phyloP scores from a whole-genome alignment of 2,329 filamentous ascomycete species.

The Venturia oleaginea region DNA sequence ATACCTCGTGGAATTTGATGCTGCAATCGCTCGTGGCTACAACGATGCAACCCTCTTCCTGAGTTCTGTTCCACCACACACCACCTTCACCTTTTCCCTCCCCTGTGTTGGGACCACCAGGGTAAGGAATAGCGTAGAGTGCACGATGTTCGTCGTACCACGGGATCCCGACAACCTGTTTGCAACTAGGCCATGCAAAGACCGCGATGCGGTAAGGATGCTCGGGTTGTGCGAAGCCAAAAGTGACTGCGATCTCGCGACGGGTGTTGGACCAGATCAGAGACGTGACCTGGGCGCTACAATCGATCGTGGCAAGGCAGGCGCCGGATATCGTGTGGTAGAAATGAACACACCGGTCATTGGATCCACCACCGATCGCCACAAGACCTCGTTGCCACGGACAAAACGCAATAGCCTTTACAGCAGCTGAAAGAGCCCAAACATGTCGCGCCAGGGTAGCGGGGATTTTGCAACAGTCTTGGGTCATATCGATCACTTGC shows the following conservation, averaged over 20 bases:
- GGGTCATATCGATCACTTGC: constrained; percentile 3
- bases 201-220: constrained; percentile 84
- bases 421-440: constrained; percentile 74
- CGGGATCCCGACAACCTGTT: constrained; percentile 73
- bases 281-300: constrained; percentile 86
- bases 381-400: constrained; percentile 84
- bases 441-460: constrained; percentile 49
- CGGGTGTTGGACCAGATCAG: constrained; percentile 82
- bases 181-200: constrained; percentile 89
- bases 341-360: constrained; percentile 94
- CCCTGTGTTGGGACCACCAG: constrained; percentile 46
- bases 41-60: constrained; percentile 73
- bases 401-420: constrained; percentile 95
- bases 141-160: constrained; percentile 74
- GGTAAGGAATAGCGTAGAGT: constrained; percentile 80
- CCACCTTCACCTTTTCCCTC: constrained; percentile 37
- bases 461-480: neutral
- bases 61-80: constrained; percentile 46
- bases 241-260: constrained; percentile 84
- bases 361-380: constrained; percentile 85
- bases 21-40: constrained; percentile 86
- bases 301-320: constrained; percentile 80
- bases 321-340: constrained; percentile 80
- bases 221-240: constrained; percentile 86
- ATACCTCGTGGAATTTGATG: constrained; percentile 93